Evolutionary conservation across 371 early-diverging fungal genomes (phyloP), one percentile per base, ranked within the genome.

Genomic region (Lichtheimia ramosa): DNA sequence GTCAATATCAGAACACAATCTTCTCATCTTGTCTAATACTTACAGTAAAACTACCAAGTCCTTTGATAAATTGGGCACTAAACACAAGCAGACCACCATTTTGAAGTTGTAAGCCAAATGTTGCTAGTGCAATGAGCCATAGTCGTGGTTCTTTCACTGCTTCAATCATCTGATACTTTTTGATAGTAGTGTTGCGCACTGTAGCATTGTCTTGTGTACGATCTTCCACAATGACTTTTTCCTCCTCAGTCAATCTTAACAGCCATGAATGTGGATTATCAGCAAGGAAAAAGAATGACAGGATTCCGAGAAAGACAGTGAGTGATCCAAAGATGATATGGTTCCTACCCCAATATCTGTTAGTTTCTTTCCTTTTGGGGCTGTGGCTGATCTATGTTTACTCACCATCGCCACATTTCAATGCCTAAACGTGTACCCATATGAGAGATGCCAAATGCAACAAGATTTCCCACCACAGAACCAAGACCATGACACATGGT

Each of bases 61-160:
- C 62, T 48, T 64, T 43, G 2, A 75, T 66, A 16, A 79, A 55
- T 15, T 68, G 58, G 4, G 76, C 66, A 57, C 68, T 66, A 49
- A 70, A 79, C 0, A 65, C 67, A 2, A 71, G 43, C 27, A 76
- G 20, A 34, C 71, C 80, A 39, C 76, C 73, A 51, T 70, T 72
- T 39, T 68, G 68, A 25, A 76, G 53, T 15, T 60, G 61, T 5
- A 63, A 62, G 8, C 62, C 43, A 8, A 69, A 24, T 16, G 60
- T 48, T 3, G 67, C 63, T 14, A 70, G 16, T 4, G 51, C 56
- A 7, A 74, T 21, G 5, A 71, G 53, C 16, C 56, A 79, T 10
- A 64, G 59, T 4, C 75, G 69, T 14, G 73, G 68, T 25, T 79
- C 79, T 24, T 50, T 57, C 1, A 79, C 3, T 0, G 71, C 69